These are phyloP conservation scores for Adiantum capillusveneris DNA, from an alignment of 75 land plant genomes.

Conservation along the genomic window DNA sequence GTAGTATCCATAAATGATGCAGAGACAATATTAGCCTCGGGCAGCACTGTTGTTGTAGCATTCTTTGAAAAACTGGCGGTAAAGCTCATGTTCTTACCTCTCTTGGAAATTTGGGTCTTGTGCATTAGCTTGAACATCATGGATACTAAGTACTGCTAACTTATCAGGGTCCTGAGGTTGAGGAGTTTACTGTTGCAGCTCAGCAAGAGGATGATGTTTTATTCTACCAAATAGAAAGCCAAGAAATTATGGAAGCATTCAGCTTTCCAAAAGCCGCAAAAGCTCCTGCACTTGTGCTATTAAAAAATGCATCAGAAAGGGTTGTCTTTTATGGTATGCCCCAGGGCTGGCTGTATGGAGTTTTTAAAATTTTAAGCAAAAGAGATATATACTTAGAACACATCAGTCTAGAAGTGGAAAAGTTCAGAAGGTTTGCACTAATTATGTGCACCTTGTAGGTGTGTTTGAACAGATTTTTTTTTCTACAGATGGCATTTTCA, in stretches of 20 bases:
- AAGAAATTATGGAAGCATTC: constrained; percentile 64
- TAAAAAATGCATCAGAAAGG: constrained; percentile 84
- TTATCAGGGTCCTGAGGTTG: constrained; percentile 67
- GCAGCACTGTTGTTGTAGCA: constrained; percentile 49
- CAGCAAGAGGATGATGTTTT: constrained; percentile 79
- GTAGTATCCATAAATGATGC: constrained; percentile 61
- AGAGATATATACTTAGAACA: too few relatives aligned
- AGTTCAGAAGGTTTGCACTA: too few relatives aligned
- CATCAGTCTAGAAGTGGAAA: too few relatives aligned
- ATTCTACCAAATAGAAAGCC: constrained; percentile 55
- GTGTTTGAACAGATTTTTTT: too few relatives aligned
- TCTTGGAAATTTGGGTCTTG: background rate
- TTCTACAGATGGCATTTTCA: constrained; percentile 66
- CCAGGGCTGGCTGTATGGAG: too few relatives aligned
- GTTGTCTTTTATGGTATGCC: constrained; percentile 28
- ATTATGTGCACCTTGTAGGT: too few relatives aligned
- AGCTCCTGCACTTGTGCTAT: constrained; percentile 66
- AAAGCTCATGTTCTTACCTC: constrained; percentile 7
- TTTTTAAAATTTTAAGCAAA: too few relatives aligned
- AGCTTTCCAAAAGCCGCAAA: constrained; percentile 42
- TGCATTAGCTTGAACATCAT: background rate
- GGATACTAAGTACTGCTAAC: too few relatives aligned
- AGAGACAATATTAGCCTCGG: constrained; percentile 43
- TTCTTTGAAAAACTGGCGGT: constrained; percentile 73
- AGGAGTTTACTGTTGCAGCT: constrained; percentile 73